Evolutionary conservation across 2,329 filamentous ascomycete species (phyloP), one percentile per base, ranked within the genome.

Genomic region (Penicillium sp.): DNA sequence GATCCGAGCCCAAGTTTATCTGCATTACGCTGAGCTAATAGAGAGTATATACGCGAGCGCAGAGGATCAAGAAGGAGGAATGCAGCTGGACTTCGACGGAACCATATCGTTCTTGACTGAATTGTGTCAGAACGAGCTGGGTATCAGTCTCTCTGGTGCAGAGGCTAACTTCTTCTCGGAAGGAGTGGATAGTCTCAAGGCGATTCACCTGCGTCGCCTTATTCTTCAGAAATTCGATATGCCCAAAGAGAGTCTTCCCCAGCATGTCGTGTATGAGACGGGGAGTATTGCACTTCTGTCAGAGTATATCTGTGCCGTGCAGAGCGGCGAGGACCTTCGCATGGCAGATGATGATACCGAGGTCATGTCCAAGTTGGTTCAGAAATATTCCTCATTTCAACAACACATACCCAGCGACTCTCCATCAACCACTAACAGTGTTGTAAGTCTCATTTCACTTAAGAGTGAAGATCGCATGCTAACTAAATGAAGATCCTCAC

Each of bases 1-100:
- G 53, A 84, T 83, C 27, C 75, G 82, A 4, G 73, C 75, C 6
- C 75, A 77, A 7, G 76, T 80, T 6, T 82, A 82, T 62, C 66
- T 69, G 14, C 63, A 69, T 2, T 82, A 81, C 54, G 69, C 66
- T 0, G 60, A 68, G 0, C 66, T 77, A 6, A 83, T 84, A 22
- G 76, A 73, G 18, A 33, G 57, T 1, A 54, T 73, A n/a, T 69
- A 71, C 29, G 14, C 49, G 1, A 52, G 48, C 15, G 68, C 57
- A 51, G 64, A 59, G 49, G 61, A 23, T 35, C 65, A 44, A 0
- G 18, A 42, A 9, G 68, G 64, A 0, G 48, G 71, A 1, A 70
- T 78, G n/a, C 60, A 66, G 11, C 67, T 74, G 8, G 61, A 67
- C 22, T 33, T 73, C 1, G 57, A 60, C 11, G 69, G 67, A 3